These are phyloP conservation scores for Acanthamoeba quina DNA, from an alignment of 208 protist species.

Conservation along the genomic window DNA sequence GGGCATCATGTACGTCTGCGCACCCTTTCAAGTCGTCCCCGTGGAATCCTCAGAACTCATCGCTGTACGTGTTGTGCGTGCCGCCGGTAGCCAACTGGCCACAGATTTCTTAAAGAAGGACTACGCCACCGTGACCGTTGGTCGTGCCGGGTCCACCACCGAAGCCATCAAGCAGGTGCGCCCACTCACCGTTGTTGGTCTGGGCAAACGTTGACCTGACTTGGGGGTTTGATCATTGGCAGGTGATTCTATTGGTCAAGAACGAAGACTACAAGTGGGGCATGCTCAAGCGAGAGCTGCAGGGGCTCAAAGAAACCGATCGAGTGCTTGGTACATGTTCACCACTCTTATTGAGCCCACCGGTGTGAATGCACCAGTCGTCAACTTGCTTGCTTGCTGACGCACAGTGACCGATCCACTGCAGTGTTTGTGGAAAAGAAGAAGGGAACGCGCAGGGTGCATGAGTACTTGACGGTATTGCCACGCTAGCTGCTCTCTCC, in stretches of 20 bases:
- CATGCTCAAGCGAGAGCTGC: constrained; percentile 88
- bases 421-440: constrained; percentile 99
- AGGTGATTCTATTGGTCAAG: constrained; percentile 10
- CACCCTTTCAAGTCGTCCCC: constrained; percentile 94
- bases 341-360: too few relatives aligned
- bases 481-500: background rate
- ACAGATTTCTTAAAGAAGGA: constrained; percentile 95
- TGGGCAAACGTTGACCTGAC: background rate
- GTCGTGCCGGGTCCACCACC: constrained; percentile 97
- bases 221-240: too few relatives aligned
- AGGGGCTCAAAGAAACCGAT: constrained; percentile 86
- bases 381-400: background rate
- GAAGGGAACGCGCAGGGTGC: constrained; percentile 95
- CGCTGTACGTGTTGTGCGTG: background rate
- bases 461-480: constrained; percentile 92
- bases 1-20: constrained; percentile 96
- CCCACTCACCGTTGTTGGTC: background rate
- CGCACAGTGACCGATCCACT: background rate
- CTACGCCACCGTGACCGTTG: constrained; percentile 98
- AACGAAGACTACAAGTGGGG: constrained; percentile 38
- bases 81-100: constrained; percentile 89
- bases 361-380: background rate
- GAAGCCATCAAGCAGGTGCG: constrained; percentile 95
- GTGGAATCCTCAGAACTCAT: background rate
- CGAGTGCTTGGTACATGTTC: constrained; percentile 12